These are phyloP conservation scores for Heliamphora pulchella DNA, from an alignment of 179 eudicot genomes.

Conservation along the genomic window DNA sequence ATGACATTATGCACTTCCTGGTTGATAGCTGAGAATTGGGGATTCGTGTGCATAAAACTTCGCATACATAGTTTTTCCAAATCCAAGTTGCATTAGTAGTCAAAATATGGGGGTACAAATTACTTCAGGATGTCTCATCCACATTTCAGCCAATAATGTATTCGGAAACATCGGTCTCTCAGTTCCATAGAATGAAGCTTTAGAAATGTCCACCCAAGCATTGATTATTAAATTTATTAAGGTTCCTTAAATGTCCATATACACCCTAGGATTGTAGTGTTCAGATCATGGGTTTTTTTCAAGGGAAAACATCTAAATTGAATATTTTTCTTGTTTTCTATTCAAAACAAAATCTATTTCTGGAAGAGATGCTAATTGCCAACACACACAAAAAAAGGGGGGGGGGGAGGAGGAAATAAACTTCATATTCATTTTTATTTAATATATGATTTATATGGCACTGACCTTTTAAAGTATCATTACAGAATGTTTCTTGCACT, in stretches of 20 bases:
- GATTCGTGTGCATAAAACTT: background rate
- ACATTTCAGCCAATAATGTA: background rate
- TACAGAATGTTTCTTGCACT: background rate
- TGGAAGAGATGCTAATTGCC: background rate
- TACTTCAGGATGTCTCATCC: background rate
- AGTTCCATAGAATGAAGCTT: background rate
- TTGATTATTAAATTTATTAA: background rate
- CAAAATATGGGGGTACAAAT: background rate
- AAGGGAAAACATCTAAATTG: background rate
- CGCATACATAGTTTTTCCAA: background rate
- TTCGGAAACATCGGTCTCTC: background rate
- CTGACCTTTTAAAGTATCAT: background rate
- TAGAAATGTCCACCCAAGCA: background rate
- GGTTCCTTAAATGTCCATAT: background rate
- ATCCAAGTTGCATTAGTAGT: no score
- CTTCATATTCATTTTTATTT: background rate
- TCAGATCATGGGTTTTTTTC: background rate
- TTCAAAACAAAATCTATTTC: no score
- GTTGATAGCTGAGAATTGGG: background rate
- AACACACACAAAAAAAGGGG: background rate
- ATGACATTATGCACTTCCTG: background rate
- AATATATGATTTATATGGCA: background rate
- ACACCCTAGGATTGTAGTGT: background rate
- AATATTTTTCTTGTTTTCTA: background rate
- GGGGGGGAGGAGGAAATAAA: background rate